Conservation (phyloP, 176 grass and related monocot genomes). For the Avena eriantha region DNA sequence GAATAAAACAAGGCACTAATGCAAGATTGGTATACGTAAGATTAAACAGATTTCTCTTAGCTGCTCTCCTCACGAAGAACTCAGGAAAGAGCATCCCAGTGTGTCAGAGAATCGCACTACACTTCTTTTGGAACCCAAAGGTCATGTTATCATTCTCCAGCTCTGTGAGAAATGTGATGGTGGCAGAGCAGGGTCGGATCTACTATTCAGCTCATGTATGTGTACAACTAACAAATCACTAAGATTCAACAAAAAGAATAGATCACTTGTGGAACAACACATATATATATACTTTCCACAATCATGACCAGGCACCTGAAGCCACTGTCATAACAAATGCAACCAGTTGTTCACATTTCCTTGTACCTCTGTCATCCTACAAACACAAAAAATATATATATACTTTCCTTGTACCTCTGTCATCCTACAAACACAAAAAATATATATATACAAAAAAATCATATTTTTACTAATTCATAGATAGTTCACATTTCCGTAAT, state of each 20-base stretch:
- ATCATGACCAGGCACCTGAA: not conserved
- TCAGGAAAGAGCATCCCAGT: not conserved
- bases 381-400: not conserved
- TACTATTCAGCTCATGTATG: not conserved
- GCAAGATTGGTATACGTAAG: not conserved
- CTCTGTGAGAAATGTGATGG: not conserved
- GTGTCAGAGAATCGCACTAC: not conserved
- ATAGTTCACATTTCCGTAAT: not conserved
- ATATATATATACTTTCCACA: not conserved
- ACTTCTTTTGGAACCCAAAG: not conserved
- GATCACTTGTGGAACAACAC: not conserved
- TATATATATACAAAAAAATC: not conserved
- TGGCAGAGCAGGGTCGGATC: not conserved
- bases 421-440: not conserved
- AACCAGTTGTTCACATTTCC: too few species aligned
- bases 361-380: not conserved
- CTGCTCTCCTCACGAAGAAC: not conserved
- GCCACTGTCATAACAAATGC: not conserved
- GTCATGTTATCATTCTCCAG: not conserved
- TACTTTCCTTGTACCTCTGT: too few species aligned
- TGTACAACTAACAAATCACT: not conserved
- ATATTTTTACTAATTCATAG: not conserved
- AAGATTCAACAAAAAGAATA: not conserved
- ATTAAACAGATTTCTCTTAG: not conserved
- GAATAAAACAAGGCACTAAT: not conserved